phyloP scores from a whole-genome alignment of 148 eudicot genomes.

The Chenopodium suecicum region DNA sequence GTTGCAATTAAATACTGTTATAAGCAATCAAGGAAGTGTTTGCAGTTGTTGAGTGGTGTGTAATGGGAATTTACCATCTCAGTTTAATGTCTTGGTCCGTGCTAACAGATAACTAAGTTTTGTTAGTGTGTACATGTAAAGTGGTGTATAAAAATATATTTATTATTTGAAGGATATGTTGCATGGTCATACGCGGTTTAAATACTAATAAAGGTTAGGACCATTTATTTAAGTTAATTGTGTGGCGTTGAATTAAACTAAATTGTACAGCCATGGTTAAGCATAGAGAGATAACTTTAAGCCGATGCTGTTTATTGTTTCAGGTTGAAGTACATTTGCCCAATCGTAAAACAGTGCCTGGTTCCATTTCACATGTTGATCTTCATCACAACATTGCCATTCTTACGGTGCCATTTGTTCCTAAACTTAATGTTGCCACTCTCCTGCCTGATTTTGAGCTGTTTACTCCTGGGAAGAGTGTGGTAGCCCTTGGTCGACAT shows the following conservation, averaged over 20 bases:
- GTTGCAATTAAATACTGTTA: no score
- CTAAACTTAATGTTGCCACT: background rate
- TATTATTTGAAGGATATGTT: no score
- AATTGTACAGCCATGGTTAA: background rate
- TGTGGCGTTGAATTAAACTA: background rate
- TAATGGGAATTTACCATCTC: no score
- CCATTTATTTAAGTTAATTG: no score
- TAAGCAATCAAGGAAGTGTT: no score
- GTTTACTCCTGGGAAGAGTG: background rate
- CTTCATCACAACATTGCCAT: constrained; percentile 11
- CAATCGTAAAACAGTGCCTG: background rate
- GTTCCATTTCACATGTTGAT: background rate
- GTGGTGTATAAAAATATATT: no score
- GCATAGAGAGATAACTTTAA: background rate
- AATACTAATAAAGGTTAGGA: no score
- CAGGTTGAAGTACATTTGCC: constrained; percentile 15
- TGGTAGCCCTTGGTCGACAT: constrained; percentile 12
- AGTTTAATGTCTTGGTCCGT: no score
- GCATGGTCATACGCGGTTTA: no score
- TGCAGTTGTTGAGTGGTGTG: no score
- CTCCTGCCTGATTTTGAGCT: background rate
- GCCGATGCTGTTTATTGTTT: background rate
- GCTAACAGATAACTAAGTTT: no score
- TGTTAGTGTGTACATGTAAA: no score
- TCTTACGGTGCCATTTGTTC: background rate